Evolutionary conservation across 202 grass and related monocot genomes (phyloP).

Genomic region (Setaria viridis): DNA sequence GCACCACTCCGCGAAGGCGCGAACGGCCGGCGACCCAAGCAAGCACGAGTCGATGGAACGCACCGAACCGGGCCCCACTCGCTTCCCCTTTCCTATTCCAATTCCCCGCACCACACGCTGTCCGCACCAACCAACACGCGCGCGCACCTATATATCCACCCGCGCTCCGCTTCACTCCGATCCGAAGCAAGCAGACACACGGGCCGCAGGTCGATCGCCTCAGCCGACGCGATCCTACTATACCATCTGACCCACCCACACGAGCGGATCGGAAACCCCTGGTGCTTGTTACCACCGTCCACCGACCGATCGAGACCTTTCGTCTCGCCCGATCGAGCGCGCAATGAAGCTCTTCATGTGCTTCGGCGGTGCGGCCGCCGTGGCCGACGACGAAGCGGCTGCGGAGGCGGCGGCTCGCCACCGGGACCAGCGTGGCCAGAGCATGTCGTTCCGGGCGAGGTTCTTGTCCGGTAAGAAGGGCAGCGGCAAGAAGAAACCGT

Average conservation of each 20-base stretch:
- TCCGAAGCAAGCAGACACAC: not conserved
- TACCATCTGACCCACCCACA: not conserved
- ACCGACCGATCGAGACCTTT: not conserved
- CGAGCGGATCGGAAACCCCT: not conserved
- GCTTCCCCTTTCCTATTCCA: not conserved
- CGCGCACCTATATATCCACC: not conserved
- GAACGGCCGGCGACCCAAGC: not conserved
- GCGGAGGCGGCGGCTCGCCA: not conserved
- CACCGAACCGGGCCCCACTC: not conserved
- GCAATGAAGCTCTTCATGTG: conserved; percentile 39
- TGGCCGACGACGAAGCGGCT: not conserved
- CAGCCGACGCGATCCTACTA: not conserved
- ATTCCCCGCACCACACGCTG: not conserved
- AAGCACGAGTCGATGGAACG: not conserved
- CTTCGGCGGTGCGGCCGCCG: conserved; percentile 33
- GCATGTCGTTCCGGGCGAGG: not conserved
- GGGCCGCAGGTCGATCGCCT: not conserved
- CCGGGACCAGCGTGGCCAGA: not conserved
- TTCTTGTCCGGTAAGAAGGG: conserved; percentile 1
- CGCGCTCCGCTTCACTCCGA: not conserved
- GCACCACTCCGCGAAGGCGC: not conserved
- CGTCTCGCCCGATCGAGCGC: no score
- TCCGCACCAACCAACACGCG: not conserved
- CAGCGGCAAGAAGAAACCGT: not conserved
- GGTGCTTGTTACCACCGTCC: not conserved